Evolutionary conservation across 2,329 filamentous ascomycete species (phyloP).

Genomic region (Phialocephala sp.): DNA sequence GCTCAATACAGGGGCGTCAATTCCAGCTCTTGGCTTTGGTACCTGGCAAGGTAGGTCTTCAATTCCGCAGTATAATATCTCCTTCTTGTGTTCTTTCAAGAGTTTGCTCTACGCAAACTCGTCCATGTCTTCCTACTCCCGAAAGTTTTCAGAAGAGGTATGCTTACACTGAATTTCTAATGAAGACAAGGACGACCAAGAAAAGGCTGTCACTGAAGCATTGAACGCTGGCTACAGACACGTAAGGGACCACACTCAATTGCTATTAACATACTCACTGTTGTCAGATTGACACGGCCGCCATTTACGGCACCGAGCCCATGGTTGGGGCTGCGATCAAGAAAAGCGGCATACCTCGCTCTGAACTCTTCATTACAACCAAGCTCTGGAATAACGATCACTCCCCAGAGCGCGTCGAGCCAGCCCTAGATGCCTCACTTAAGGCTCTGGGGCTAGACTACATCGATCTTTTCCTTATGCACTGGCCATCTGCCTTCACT

Average conservation of each 20-base stretch:
- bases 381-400: constrained; percentile 63
- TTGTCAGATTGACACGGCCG: constrained; percentile 2
- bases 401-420: constrained; percentile 43
- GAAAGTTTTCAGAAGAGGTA: too few species aligned
- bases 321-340: constrained; percentile 52
- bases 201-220: constrained; percentile 52
- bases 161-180: too few species aligned
- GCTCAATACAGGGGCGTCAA: constrained; percentile 49
- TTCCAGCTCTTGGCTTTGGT: constrained; percentile 50
- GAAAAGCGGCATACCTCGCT: constrained; percentile 47
- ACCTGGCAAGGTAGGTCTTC: constrained; percentile 43
- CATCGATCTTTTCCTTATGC: constrained; percentile 48
- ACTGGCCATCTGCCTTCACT: constrained; percentile 46
- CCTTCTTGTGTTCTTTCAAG: neutral
- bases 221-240: constrained; percentile 46
- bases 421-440: constrained; percentile 44
- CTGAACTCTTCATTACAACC: constrained; percentile 56
- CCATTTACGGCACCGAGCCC: constrained; percentile 50
- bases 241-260: constrained; percentile 44
- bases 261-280: neutral
- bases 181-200: constrained; percentile 48
- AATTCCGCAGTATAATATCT: neutral
- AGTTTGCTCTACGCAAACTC: neutral
- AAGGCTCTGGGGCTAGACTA: constrained; percentile 47
- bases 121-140: too few species aligned